These are phyloP conservation scores for Micractinium sp. DNA, from an alignment of 139 green algal genomes.

Conservation along the genomic window DNA sequence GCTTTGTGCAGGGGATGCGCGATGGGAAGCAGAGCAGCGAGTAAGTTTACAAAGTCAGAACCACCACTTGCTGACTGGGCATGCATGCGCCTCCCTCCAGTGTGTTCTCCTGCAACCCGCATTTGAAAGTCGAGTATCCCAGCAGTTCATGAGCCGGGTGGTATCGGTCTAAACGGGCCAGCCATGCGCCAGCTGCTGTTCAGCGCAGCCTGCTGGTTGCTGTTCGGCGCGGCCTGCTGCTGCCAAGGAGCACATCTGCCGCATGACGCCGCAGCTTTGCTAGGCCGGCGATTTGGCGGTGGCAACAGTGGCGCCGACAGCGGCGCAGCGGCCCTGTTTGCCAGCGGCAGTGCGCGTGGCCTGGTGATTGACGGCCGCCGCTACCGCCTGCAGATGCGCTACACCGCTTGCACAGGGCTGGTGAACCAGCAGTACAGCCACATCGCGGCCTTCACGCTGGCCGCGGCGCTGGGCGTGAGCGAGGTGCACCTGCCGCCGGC, in stretches of 20 bases:
- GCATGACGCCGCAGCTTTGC: background rate
- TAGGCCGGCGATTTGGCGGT: conserved; percentile 11
- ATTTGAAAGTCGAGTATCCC: too few species aligned
- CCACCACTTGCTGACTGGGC: too few species aligned
- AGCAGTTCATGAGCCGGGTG: too few species aligned
- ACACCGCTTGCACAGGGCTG: conserved; percentile 73
- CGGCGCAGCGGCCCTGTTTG: background rate
- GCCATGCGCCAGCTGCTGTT: too few species aligned
- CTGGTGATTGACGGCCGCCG: conserved; percentile 2
- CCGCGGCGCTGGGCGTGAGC: conserved; percentile 60
- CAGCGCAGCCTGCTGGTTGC: conserved; percentile 3
- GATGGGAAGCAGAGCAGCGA: too few species aligned
- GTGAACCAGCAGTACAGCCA: conserved; percentile 82
- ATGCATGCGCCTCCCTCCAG: too few species aligned
- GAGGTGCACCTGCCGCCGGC: conserved; percentile 64
- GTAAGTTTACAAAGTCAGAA: too few species aligned
- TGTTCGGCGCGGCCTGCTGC: background rate
- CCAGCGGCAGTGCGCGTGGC: background rate
- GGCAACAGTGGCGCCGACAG: background rate
- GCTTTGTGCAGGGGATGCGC: too few species aligned
- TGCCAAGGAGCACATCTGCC: background rate
- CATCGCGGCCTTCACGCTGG: conserved; percentile 65
- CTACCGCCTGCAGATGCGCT: conserved; percentile 59
- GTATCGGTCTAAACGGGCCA: too few species aligned
- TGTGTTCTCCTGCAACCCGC: too few species aligned